Evolutionary conservation across 768 basidiomycete species (phyloP).

Genomic region (Exidia glandulosa): DNA sequence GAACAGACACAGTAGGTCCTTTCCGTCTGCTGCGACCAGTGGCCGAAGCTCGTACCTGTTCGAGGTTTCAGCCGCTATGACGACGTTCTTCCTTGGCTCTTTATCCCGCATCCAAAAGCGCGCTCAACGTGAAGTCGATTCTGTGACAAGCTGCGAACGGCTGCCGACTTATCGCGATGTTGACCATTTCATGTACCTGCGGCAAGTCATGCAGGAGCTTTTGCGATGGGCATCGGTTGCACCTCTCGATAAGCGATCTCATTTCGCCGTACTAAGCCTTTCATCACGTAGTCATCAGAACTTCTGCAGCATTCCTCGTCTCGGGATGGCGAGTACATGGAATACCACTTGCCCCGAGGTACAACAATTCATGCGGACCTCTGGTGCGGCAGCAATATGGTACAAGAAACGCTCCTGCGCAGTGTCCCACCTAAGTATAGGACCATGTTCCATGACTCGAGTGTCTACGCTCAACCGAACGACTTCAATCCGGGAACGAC

Average conservation of each 20-base stretch:
- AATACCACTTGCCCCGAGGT: constrained; percentile 17
- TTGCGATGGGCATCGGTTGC: constrained; percentile 10
- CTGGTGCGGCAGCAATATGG: constrained; percentile 12
- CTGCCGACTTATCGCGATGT: constrained; percentile 10
- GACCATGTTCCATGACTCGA: neutral
- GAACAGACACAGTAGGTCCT: neutral
- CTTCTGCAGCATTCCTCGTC: constrained; percentile 12
- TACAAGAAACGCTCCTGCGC: neutral
- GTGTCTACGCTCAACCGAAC: neutral
- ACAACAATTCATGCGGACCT: constrained; percentile 18
- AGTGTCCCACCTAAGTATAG: neutral
- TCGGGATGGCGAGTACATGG: constrained; percentile 15
- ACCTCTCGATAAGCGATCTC: constrained; percentile 2
- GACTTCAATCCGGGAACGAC: neutral
- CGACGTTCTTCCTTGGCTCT: constrained; percentile 12
- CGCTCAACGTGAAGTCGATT: constrained; percentile 13
- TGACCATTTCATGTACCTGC: constrained; percentile 9
- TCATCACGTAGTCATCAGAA: neutral
- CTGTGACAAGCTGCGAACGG: constrained; percentile 1
- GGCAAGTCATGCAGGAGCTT: constrained; percentile 10
- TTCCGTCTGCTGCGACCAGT: neutral
- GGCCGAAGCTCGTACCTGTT: neutral
- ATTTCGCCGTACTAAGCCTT: neutral
- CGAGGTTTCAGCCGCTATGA: constrained; percentile 7
- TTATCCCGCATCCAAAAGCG: constrained; percentile 9